Conservation (phyloP, 192 early-diverging fungal genomes). For the Entophlyctis luteolus region DNA sequence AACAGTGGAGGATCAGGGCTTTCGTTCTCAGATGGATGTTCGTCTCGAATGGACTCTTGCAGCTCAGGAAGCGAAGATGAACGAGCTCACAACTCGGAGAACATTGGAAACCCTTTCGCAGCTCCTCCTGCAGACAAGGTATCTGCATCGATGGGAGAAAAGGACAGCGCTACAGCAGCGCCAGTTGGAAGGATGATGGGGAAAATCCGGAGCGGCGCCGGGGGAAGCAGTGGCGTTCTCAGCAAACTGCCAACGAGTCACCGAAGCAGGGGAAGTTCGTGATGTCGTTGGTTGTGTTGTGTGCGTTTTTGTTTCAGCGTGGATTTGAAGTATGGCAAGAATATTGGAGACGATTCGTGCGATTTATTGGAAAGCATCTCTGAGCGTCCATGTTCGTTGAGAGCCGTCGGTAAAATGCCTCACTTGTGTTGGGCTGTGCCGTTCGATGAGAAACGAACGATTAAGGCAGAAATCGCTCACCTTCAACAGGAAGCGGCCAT, state of each 20-base stretch:
- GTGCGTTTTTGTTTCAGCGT: too few species aligned
- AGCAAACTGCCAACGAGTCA: neutral
- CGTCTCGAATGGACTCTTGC: neutral
- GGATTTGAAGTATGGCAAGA: too few species aligned
- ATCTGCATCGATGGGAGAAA: too few species aligned
- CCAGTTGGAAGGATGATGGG: conserved; percentile 4
- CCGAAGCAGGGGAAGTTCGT: neutral
- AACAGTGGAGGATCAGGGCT: too few species aligned
- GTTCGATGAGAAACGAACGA: too few species aligned
- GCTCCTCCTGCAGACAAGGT: neutral
- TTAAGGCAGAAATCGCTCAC: conserved; percentile 18
- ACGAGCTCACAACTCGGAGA: neutral
- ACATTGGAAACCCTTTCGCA: neutral
- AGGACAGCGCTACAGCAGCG: neutral
- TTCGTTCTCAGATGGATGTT: neutral
- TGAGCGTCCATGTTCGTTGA: too few species aligned
- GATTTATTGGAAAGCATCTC: too few species aligned
- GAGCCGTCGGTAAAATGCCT: too few species aligned
- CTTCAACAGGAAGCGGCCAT: conserved; percentile 41
- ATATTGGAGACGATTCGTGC: too few species aligned
- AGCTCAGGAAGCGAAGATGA: neutral
- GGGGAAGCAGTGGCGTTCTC: neutral
- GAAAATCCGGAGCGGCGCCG: neutral
- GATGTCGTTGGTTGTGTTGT: too few species aligned
- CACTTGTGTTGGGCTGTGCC: too few species aligned